Percentiles rank a stretch among this genome's conserved stretches.
Conservation (phyloP, 2,329 filamentous ascomycete genomes). For the Fusarium illudens region DNA sequence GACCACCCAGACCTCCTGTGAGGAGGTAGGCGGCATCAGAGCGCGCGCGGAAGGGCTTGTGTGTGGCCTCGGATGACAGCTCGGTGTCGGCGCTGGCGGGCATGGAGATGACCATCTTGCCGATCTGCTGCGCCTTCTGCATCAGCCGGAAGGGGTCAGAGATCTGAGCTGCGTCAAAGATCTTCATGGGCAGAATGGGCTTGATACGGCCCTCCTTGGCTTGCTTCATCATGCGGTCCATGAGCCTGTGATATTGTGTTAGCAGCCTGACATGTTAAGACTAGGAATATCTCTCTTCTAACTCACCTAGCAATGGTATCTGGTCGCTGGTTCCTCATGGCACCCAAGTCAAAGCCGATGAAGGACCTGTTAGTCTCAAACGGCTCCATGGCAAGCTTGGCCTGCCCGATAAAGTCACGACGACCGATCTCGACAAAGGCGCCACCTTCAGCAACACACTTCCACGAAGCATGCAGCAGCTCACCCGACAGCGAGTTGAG, state of each 20-base stretch:
- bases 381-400: not conserved
- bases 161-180: slow-evolving; percentile 4
- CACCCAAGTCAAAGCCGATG: not conserved
- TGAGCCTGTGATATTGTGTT: not conserved
- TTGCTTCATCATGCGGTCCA: not conserved
- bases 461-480: slow-evolving; percentile 1
- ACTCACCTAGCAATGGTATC: too few relatives aligned
- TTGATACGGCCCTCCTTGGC: slow-evolving; percentile 3
- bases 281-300: not conserved
- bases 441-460: slow-evolving; percentile 6
- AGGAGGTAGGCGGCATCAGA: slow-evolving; percentile 33
- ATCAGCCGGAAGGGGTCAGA: slow-evolving; percentile 7
- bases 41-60: not conserved
- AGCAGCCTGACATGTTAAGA: too few relatives aligned
- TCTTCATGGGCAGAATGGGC: not conserved
- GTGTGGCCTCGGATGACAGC: not conserved
- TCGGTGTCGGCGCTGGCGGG: not conserved
- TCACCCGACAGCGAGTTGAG: slow-evolving; percentile 13
- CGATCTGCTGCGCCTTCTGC: slow-evolving; percentile 10
- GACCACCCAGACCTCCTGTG: slow-evolving; percentile 24
- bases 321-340: not conserved
- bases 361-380: slow-evolving; percentile 3
- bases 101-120: slow-evolving; percentile 11
- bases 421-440: slow-evolving; percentile 13
- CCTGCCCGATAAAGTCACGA: not conserved